Evolutionary conservation across 768 basidiomycete genomes (phyloP), one percentile per base, ranked within the genome.

Genomic region (Mycena pura): DNA sequence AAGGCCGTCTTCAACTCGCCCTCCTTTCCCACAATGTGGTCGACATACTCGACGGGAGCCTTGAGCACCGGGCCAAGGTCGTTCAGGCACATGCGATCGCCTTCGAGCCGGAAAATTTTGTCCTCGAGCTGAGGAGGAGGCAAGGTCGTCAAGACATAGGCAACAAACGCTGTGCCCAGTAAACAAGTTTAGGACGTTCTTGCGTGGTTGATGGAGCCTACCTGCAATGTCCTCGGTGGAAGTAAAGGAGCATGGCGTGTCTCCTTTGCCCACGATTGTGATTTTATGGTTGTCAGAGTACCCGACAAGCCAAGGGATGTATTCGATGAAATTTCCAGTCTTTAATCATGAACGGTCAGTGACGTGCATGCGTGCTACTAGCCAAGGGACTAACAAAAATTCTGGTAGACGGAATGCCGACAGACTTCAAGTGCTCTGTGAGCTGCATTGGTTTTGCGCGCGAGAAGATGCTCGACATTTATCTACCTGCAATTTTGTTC

Each of bases 71-170:
- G 69, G 21, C 63, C 76, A 31, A 74, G 58, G 2, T 72, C 63
- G 24, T 64, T 49, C 8, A 76, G 66, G 5, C 72, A 63, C 6
- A 40, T 66, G 17, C 74, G 72, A 36, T 78, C 71, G n/a, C 78
- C 77, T 55, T 78, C 64, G 34, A 77, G 71, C 29, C 75, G 76
- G 70, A 77, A 76, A 6, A 72, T 73, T 5, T 58, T 68, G 54
- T 78, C 57, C 14, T 70, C 68, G 15, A 76, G 68, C 25, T 68
- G 62, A 19, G 61, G 48, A 1, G 61, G 25, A 1, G 74, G 71
- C 6, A 77, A 56, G 5, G 71, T 68, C 19, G 76, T 77, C 54
- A 78, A 71, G 48, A 76, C 63, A 41, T 78, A 66, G 24, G 71
- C 77, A 25, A 73, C 47, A 39, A 76, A 79, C 29, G 77, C 77